Percentiles rank a stretch among this genome's conserved stretches.
phyloP scores from a whole-genome alignment of 1,284 basidiomycete species.

The Ustilago loliicola region DNA sequence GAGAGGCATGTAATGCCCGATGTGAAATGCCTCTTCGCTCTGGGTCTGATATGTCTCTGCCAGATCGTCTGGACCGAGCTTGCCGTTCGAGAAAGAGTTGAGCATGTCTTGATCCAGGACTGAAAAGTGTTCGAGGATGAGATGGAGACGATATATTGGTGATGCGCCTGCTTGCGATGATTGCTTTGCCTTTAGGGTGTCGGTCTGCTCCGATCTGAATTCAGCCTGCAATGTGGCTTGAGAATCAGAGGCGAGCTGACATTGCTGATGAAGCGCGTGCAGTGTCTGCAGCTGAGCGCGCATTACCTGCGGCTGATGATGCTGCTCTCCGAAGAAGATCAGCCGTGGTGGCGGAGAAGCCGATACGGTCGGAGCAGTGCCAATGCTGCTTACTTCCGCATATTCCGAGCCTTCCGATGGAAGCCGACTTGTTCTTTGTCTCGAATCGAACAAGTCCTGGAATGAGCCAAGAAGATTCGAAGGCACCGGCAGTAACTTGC shows the following conservation, averaged over 20 bases:
- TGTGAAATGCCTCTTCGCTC: conserved; percentile 53
- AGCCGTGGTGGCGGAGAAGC: conserved; percentile 40
- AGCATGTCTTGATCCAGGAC: conserved; percentile 57
- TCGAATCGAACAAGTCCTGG: conserved; percentile 15
- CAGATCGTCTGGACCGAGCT: conserved; percentile 28
- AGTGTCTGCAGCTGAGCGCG: conserved; percentile 56
- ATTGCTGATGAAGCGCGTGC: conserved; percentile 38
- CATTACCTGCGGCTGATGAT: conserved; percentile 61
- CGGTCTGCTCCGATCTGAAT: not conserved
- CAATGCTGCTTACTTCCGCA: not conserved
- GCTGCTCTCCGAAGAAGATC: conserved; percentile 62
- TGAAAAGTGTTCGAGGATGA: conserved; percentile 61
- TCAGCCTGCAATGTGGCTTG: not conserved
- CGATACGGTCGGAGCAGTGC: not conserved
- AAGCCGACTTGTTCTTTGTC: not conserved
- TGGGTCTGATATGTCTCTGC: conserved; percentile 27
- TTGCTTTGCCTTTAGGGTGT: not conserved
- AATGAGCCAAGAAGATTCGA: conserved; percentile 42
- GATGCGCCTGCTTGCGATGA: not conserved
- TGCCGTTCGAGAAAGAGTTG: conserved; percentile 29
- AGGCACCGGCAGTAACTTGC: conserved; percentile 32
- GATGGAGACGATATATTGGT: conserved; percentile 44
- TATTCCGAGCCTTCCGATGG: not conserved
- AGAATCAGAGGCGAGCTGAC: conserved; percentile 12
- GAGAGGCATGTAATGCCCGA: conserved; percentile 57